Conservation (phyloP, 805 yeast genomes). For the Naumovozyma dairenensis region DNA sequence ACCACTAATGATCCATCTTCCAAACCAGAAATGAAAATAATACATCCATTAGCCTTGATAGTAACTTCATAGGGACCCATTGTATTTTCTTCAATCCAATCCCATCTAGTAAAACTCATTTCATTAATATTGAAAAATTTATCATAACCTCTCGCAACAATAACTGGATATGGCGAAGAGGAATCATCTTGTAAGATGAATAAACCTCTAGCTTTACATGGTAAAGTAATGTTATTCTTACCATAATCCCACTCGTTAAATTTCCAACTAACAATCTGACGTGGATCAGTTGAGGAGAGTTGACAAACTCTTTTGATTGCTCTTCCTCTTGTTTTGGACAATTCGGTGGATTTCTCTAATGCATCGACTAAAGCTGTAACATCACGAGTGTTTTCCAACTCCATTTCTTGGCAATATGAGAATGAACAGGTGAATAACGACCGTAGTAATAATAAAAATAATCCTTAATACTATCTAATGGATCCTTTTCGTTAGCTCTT, state of each 20-base stretch:
- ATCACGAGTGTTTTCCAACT: background rate
- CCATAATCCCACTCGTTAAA: conserved; percentile 87
- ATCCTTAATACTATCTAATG: no score
- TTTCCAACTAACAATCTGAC: conserved; percentile 57
- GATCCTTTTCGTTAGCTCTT: no score
- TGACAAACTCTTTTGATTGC: conserved; percentile 25
- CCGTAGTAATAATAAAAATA: no score
- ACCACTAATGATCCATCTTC: conserved; percentile 70
- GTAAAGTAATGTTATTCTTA: conserved; percentile 43
- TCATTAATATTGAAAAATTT: conserved; percentile 85
- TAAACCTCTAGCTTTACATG: conserved; percentile 75
- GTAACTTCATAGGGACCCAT: conserved; percentile 74
- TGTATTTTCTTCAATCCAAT: conserved; percentile 37
- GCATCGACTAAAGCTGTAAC: conserved; percentile 9
- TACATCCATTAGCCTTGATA: conserved; percentile 89
- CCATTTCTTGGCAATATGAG: background rate
- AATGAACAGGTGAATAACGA: no score
- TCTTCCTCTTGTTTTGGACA: conserved; percentile 23
- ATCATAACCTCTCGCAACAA: conserved; percentile 83
- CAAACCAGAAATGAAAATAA: conserved; percentile 70
- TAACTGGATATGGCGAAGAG: conserved; percentile 29
- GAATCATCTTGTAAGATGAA: conserved; percentile 40
- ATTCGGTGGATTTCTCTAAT: conserved; percentile 16
- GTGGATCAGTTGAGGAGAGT: conserved; percentile 17
- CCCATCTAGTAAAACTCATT: conserved; percentile 41